Evolutionary conservation across 805 yeast genomes (phyloP), one percentile per base, ranked within the genome.

Genomic region (Candida sonorensis): DNA sequence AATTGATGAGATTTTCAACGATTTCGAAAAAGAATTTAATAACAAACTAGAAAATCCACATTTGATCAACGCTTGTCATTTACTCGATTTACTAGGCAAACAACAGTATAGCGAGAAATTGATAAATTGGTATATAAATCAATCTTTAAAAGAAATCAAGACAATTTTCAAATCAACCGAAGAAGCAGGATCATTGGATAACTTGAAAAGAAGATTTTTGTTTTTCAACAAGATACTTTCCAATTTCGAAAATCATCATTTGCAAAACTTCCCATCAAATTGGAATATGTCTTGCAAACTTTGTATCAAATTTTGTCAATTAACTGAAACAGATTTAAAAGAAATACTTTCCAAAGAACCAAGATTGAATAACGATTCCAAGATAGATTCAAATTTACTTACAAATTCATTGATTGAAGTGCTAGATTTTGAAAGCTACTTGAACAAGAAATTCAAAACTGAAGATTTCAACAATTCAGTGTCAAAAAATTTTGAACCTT

Each of bases 121-220:
- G 29, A 57, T 76, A 7, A 72, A 68, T 29, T 85, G 94, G 90
- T 84, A 81, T 54, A 71, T 82, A 38, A 73, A 71, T 35, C 66
- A 66, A 19, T 77, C 81, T 40, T 63, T 92, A 33, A 72, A 71
- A 46, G 97, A 90, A 47, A 75, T 90, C 27, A 69, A 69, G 22
- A 61, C 74, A 15, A 85, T 92, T 9, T 92, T 92, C 59, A 71
- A 75, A 33, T 66, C 77, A 8, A 67, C 76, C 10, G 97, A 87
- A 46, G 98, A 92, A 57, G 98, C 98, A 0, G 97, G 97, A 1
- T 81, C 94, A 5, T 61, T 92, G 38, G 98, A 92, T 37, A 92
- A 92, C 55, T 59, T 92, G 31, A 69, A 75, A 19, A 64, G 97
- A 44, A 64, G 98, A 30, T 92, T 76, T 53, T 72, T 87, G 20